A percentile compares a stretch with the other conserved stretches of the same genome.
Evolutionary conservation across 768 basidiomycete genomes (phyloP).

Genomic region (Pleurotus sapidus): DNA sequence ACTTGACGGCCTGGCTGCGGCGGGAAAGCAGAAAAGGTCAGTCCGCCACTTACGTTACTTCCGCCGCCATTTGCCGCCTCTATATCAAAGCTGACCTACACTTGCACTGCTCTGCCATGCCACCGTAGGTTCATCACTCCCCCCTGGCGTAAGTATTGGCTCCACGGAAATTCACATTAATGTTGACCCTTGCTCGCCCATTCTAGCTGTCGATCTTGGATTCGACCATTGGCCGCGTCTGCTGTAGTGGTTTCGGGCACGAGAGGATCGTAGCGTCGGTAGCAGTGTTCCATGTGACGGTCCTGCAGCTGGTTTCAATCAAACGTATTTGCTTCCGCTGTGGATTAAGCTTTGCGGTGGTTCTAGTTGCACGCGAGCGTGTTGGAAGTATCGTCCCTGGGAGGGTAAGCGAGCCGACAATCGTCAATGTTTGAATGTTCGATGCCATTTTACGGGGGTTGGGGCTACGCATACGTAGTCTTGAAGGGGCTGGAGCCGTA

Average conservation of each 20-base stretch:
- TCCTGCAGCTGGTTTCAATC: not conserved
- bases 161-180: slow-evolving; percentile 4
- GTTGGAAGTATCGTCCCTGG: slow-evolving; percentile 7
- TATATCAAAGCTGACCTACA: not conserved
- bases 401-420: not conserved
- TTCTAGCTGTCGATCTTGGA: slow-evolving; percentile 59
- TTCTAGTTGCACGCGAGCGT: slow-evolving; percentile 1
- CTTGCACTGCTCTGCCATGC: slow-evolving; percentile 2
- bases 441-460: too few relatives aligned
- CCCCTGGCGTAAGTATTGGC: slow-evolving; percentile 57
- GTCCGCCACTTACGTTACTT: slow-evolving; percentile 10
- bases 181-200: slow-evolving; percentile 13
- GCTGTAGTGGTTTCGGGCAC: slow-evolving; percentile 4
- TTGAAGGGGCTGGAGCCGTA: too few relatives aligned
- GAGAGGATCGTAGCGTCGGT: not conserved
- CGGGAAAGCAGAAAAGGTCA: slow-evolving; percentile 65
- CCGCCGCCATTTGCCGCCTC: not conserved
- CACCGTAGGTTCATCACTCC: slow-evolving; percentile 55
- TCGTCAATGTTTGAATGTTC: not conserved
- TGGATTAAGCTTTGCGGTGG: slow-evolving; percentile 2
- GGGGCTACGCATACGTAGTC: too few relatives aligned
- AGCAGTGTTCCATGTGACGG: not conserved
- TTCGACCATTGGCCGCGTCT: slow-evolving; percentile 61
- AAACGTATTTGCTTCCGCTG: slow-evolving; percentile 5
- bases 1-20: slow-evolving; percentile 57